Evolutionary conservation across 805 yeast genomes (phyloP).

Genomic region (Alloascoidea africana): DNA sequence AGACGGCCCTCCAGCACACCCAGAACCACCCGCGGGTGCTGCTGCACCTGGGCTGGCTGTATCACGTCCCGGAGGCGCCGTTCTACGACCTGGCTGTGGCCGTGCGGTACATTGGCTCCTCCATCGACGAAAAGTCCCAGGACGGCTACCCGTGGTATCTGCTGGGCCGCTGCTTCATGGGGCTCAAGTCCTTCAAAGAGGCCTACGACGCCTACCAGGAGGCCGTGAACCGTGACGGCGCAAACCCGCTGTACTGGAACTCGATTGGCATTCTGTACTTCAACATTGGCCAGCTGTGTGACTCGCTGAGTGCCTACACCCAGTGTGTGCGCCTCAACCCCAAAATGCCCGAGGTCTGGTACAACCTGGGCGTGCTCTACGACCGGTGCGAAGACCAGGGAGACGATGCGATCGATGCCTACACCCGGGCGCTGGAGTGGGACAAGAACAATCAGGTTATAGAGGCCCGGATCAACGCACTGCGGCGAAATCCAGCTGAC

Average conservation of each 20-base stretch:
- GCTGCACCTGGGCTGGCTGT: slow-evolving; percentile 75
- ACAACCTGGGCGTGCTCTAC: slow-evolving; percentile 92
- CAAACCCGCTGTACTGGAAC: neutral
- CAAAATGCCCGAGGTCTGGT: slow-evolving; percentile 95
- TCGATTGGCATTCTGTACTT: neutral
- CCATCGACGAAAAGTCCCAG: slow-evolving; percentile 74
- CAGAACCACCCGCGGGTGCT: slow-evolving; percentile 79
- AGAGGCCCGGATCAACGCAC: neutral
- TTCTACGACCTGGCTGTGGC: slow-evolving; percentile 92
- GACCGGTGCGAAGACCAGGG: slow-evolving; percentile 56
- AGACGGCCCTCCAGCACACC: slow-evolving; percentile 71
- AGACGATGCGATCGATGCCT: slow-evolving; percentile 1
- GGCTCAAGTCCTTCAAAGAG: slow-evolving; percentile 90
- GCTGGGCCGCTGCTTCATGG: slow-evolving; percentile 88
- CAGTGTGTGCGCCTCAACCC: slow-evolving; percentile 23
- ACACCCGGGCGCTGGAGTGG: neutral
- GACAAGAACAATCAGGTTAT: neutral
- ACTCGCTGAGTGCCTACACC: slow-evolving; percentile 15
- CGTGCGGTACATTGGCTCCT: slow-evolving; percentile 74
- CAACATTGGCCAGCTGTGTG: slow-evolving; percentile 44
- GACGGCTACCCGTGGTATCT: slow-evolving; percentile 41
- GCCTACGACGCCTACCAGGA: slow-evolving; percentile 96
- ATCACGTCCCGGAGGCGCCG: slow-evolving; percentile 58
- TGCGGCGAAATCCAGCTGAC: neutral
- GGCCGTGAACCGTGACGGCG: slow-evolving; percentile 51